Conservation (phyloP, 352 stramenopile genomes). For the Peronospora destructor region DNA sequence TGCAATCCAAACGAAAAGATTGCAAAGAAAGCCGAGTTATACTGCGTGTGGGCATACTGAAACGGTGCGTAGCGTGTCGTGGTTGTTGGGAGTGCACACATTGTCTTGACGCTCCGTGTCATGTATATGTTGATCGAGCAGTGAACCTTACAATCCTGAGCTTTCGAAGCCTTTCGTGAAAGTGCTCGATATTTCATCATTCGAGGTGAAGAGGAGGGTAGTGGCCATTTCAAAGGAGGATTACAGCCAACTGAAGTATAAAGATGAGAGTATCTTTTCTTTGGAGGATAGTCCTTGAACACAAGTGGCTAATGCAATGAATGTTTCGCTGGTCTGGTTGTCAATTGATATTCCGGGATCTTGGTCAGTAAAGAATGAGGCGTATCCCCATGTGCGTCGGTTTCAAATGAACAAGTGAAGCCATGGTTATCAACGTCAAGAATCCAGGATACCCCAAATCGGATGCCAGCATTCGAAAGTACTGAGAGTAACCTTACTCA, state of each 20-base stretch:
- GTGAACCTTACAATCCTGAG: conserved; percentile 46
- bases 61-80: conserved; percentile 35
- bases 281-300: conserved; percentile 31
- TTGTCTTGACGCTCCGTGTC: conserved; percentile 2
- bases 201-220: conserved; percentile 61
- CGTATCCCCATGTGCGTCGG: conserved; percentile 5
- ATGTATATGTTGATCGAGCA: conserved; percentile 10
- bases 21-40: conserved; percentile 30
- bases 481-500: too few relatives aligned
- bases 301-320: conserved; percentile 21
- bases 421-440: conserved; percentile 40
- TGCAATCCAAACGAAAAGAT: conserved; percentile 24
- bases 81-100: not conserved
- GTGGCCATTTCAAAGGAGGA: conserved; percentile 60
- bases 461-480: too few relatives aligned
- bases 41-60: conserved; percentile 54
- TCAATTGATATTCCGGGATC: conserved; percentile 3
- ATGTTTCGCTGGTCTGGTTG: not conserved
- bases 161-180: conserved; percentile 36
- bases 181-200: conserved; percentile 44
- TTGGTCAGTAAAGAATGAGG: not conserved
- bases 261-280: conserved; percentile 76
- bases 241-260: conserved; percentile 53
- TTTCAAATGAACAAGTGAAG: conserved; percentile 73
- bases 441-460: too few relatives aligned